Evolutionary conservation across 495 filamentous ascomycete species (phyloP), one percentile per base, ranked within the genome.

Genomic region (Aspergillus asperescens): DNA sequence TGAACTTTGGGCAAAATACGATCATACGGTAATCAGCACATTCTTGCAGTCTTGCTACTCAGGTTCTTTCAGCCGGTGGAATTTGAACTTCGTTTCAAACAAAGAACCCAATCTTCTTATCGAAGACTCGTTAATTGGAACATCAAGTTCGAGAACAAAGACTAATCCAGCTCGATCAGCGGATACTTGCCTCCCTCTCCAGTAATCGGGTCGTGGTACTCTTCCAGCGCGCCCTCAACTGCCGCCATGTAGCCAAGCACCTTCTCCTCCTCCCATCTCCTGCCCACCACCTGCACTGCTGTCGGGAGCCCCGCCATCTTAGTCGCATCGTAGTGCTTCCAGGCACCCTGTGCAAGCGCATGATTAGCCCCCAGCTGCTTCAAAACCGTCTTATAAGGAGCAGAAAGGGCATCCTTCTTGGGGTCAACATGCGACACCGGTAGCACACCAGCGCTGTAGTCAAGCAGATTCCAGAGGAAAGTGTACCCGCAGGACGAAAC

Each of bases 401-500:
- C 55, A 1, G 81, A 77, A 1, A 95, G 79, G 28, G 73, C 70
- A 60, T 98, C 92, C 7, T 81, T 67, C 1, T 59, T 66, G 27
- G 78, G 72, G 59, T 94, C 85, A 8, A 97, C 93, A 27, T 88
- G 86, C 1, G 88, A 93, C 3, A 97, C 82, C 0, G 93, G 92
- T 29, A 98, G 55, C 22, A 96, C 83, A 34, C 93, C 92, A 15
- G 81, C 79, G 0, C 87, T 81, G 66, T 96, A 96, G 66, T 98
- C 93, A 10, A 96, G 77, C 76, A 96, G 50, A 61, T 96, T 98
- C 76, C 92, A 98, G 48, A 98, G 71, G 64, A 98, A 96, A 0
- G 92, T 96, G 65, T 98, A 97, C 3, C 90, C 91, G 60, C 93
- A 98, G 34, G 83, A 88, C 48, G 84, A 86, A 34, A 96, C 88